phyloP scores from a whole-genome alignment of 176 grass and related monocot genomes.

The Aechmea fasciata region DNA sequence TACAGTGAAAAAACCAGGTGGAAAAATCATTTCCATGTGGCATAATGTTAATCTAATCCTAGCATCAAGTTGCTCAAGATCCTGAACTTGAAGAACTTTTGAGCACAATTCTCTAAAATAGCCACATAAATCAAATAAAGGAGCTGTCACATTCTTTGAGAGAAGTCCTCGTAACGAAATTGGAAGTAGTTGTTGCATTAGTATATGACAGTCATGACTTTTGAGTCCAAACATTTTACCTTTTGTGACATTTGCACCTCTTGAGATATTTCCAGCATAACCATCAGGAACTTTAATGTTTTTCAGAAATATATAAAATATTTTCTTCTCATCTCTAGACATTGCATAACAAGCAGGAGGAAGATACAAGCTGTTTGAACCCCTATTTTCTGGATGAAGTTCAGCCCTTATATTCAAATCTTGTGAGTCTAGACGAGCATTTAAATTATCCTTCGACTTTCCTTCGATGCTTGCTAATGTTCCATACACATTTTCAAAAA shows the following conservation, averaged over 20 bases:
- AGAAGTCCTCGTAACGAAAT: background rate
- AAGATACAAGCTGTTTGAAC: background rate
- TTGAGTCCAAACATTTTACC: background rate
- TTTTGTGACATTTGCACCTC: background rate
- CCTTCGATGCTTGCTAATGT: conserved; percentile 2
- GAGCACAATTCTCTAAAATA: conserved; percentile 16
- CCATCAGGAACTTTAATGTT: background rate
- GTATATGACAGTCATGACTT: conserved; percentile 19
- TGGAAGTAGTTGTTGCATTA: conserved; percentile 7
- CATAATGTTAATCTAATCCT: conserved; percentile 2
- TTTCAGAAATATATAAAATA: background rate
- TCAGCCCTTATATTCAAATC: background rate
- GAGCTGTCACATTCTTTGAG: too few species aligned
- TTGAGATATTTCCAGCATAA: background rate
- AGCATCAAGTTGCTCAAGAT: conserved; percentile 5
- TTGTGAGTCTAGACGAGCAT: background rate
- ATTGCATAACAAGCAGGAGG: background rate
- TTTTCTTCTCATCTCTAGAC: background rate
- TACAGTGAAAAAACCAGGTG: conserved; percentile 7
- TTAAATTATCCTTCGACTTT: background rate
- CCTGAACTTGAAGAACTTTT: conserved; percentile 12
- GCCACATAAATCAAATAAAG: background rate
- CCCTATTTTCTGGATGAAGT: background rate
- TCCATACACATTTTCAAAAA: conserved; percentile 13
- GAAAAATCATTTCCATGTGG: conserved; percentile 14